Evolutionary conservation across 495 filamentous ascomycete genomes (phyloP), one percentile per base, ranked within the genome.

Genomic region (Tuber melanosporum): DNA sequence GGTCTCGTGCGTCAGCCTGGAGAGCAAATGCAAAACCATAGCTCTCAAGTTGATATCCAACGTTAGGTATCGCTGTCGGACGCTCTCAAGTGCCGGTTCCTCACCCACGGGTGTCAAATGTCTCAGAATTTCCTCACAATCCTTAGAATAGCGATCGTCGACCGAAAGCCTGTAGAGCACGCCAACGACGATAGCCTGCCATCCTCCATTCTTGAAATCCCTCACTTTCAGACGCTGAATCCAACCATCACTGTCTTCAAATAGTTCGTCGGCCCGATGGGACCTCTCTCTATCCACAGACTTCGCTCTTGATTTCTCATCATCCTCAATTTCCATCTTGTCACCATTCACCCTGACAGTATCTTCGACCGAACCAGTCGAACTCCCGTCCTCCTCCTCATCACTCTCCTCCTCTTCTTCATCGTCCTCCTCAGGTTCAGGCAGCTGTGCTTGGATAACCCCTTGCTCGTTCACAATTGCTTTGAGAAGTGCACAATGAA

Each of bases 401-500:
- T 89, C 89, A 9, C 89, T 87, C 10, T 90, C 89, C 2, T 91
- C 89, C 0, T 88, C 89, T 0, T 89, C 88, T 0, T 91, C 90
- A 3, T 90, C 89, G 20, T 92, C 90, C 7, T 88, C 86, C 15
- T 92, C 90, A 44, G 92, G 86, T 74, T 95, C 92, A 3, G 93
- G 94, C 20, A 99, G 86, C 43, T 91, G 89, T 1, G 94, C 89
- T 72, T 93, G 90, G 15, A 96, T 85, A 74, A 93, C 90, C 9
- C 96, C 96, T 71, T 91, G 91, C 15, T 89, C 88, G 81, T 91
- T 91, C 73, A 98, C 93, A 43, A 98, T 86, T 62, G 92, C 90
- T 82, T 97, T 97, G 70, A 99, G 85, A 4, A 97, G 89, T 0
- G 96, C 90, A 83, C 95, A 99, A 84, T 98, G 94, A 0, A 95